Conservation (phyloP, 2,329 filamentous ascomycete species). For the Boeremia exigua region DNA sequence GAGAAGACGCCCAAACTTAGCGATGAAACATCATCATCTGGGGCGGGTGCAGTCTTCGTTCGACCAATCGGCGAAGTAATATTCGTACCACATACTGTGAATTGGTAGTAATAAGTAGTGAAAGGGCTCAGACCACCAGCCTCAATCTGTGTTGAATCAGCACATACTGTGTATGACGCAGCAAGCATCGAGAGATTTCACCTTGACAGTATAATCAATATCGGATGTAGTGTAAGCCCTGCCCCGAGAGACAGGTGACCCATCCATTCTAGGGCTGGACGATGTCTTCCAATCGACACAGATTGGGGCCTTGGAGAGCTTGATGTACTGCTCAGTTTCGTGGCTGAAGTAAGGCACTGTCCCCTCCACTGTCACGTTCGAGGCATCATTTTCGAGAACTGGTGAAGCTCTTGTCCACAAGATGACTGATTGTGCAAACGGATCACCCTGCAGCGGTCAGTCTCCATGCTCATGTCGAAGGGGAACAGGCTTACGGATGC, state of each 20-base stretch:
- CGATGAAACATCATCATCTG: conserved; percentile 62
- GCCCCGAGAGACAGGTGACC: conserved; percentile 60
- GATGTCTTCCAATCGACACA: conserved; percentile 71
- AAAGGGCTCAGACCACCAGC: conserved; percentile 67
- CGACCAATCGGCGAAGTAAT: conserved; percentile 67
- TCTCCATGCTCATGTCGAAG: background rate
- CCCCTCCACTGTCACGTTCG: conserved; percentile 61
- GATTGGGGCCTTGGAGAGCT: conserved; percentile 64
- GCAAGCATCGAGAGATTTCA: conserved; percentile 34
- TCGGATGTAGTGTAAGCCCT: conserved; percentile 73
- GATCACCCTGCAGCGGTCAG: conserved; percentile 52
- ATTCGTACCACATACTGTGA: conserved; percentile 68
- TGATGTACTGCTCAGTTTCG: conserved; percentile 59
- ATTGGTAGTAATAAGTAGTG: conserved; percentile 73
- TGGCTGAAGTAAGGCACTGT: conserved; percentile 60
- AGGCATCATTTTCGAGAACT: conserved; percentile 47
- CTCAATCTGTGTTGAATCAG: conserved; percentile 59
- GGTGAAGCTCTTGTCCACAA: conserved; percentile 45
- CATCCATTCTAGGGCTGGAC: conserved; percentile 6
- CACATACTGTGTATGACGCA: background rate
- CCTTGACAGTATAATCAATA: conserved; percentile 77
- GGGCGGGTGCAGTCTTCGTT: conserved; percentile 71
- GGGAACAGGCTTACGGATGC: conserved; percentile 24
- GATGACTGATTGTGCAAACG: conserved; percentile 48
- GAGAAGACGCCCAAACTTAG: conserved; percentile 73